Conservation (phyloP, 176 grass and related monocot species). For the Musa acuminata region DNA sequence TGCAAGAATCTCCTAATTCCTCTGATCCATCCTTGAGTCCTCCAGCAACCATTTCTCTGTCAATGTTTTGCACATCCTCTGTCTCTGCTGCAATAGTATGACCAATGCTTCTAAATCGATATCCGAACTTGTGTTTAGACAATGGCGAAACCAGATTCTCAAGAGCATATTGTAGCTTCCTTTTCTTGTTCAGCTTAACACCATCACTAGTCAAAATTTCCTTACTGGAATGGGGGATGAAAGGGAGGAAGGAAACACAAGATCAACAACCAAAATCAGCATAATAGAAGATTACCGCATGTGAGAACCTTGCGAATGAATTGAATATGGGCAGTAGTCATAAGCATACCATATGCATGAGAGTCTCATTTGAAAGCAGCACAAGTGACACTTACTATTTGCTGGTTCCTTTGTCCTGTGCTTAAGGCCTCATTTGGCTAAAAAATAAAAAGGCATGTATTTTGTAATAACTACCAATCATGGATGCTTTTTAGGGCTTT, state of each 20-base stretch:
- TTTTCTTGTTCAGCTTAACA: slow-evolving; percentile 17
- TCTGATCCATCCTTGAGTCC: neutral
- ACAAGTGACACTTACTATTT: neutral
- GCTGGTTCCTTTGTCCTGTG: neutral
- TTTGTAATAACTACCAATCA: too few species aligned
- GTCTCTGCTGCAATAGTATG: neutral
- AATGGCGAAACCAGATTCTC: neutral
- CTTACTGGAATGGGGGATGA: neutral
- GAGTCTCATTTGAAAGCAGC: neutral
- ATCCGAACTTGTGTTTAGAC: slow-evolving; percentile 17
- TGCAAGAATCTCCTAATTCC: slow-evolving; percentile 1
- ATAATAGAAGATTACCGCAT: neutral
- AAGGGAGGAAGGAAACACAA: neutral
- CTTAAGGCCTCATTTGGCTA: too few species aligned
- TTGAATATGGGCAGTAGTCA: neutral
- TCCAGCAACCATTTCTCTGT: neutral
- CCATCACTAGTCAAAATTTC: neutral
- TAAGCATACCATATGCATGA: neutral
- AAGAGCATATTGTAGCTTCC: slow-evolving; percentile 11
- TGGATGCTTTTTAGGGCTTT: too few species aligned
- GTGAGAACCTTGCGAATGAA: neutral
- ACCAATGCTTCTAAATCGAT: neutral
- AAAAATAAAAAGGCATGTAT: too few species aligned
- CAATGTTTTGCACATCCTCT: neutral
- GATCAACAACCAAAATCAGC: neutral